A percentile compares a stretch with the other conserved stretches of the same genome.
Conservation (phyloP, 148 eudicot genomes). For the Amaranthus palmeri region DNA sequence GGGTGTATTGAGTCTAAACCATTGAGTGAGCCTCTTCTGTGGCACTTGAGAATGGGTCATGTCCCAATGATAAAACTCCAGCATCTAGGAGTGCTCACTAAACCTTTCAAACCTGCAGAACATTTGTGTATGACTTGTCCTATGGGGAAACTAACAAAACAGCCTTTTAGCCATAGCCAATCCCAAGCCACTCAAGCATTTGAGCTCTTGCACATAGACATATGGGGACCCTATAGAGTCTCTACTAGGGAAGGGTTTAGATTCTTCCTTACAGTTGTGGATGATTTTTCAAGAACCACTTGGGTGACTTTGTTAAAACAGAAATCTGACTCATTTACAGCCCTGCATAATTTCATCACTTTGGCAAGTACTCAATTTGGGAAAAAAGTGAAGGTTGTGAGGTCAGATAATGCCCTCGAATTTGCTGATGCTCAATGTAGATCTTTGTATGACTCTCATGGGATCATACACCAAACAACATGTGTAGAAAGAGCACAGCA, state of each 20-base stretch:
- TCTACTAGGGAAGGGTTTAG: neutral
- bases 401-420: neutral
- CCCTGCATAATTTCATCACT: neutral
- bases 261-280: no score
- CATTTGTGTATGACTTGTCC: neutral
- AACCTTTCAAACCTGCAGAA: no score
- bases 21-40: no score
- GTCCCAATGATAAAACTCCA: no score
- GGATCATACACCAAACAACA: neutral
- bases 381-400: neutral
- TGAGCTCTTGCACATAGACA: neutral
- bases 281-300: no score
- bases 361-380: neutral
- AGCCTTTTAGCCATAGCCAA: neutral
- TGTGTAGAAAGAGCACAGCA: neutral
- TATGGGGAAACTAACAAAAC: neutral
- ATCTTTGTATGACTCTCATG: neutral
- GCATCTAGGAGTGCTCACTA: no score
- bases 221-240: neutral
- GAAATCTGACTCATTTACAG: no score
- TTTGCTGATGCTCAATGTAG: neutral
- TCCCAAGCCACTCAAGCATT: neutral
- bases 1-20: no score
- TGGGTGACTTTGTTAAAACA: no score
- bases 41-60: no score